phyloP scores from a whole-genome alignment of 2,329 filamentous ascomycete species.

The Penicillium frequentans region DNA sequence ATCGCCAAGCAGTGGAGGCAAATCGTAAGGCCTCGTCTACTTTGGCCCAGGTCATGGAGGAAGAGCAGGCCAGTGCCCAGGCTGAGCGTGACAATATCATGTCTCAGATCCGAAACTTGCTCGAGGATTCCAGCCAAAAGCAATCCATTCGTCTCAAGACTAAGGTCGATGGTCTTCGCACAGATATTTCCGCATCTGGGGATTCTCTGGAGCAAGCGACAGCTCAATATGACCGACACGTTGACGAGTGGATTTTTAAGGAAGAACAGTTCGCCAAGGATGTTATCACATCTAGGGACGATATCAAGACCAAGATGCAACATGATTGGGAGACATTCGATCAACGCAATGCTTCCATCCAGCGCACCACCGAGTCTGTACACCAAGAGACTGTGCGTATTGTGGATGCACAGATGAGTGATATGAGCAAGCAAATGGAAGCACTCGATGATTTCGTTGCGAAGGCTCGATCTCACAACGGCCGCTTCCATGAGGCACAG shows the following conservation, averaged over 20 bases:
- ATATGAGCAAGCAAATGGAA: slow-evolving; percentile 84
- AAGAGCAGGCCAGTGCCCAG: slow-evolving; percentile 72
- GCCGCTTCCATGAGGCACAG: slow-evolving; percentile 71
- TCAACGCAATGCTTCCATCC: slow-evolving; percentile 78
- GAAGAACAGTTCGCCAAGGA: slow-evolving; percentile 70
- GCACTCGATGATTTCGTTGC: slow-evolving; percentile 88
- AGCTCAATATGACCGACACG: slow-evolving; percentile 65
- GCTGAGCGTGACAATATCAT: slow-evolving; percentile 74
- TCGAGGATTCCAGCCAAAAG: slow-evolving; percentile 70
- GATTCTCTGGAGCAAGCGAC: slow-evolving; percentile 66
- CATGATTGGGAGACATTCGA: slow-evolving; percentile 84
- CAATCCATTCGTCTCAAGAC: slow-evolving; percentile 71
- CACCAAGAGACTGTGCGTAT: slow-evolving; percentile 88
- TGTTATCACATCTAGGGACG: slow-evolving; percentile 71
- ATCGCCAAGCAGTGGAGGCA: slow-evolving; percentile 65
- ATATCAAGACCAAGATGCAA: slow-evolving; percentile 77
- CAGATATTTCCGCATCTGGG: slow-evolving; percentile 65
- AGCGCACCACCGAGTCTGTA: slow-evolving; percentile 78
- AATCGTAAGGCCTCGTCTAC: slow-evolving; percentile 66
- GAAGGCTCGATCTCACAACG: slow-evolving; percentile 77
- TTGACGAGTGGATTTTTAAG: slow-evolving; percentile 71
- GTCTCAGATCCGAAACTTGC: slow-evolving; percentile 71
- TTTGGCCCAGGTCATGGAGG: slow-evolving; percentile 69
- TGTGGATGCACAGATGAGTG: slow-evolving; percentile 83
- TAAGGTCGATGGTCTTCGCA: slow-evolving; percentile 62